Conservation (phyloP, 192 early-diverging fungal species). For the Linnemannia zychae region DNA sequence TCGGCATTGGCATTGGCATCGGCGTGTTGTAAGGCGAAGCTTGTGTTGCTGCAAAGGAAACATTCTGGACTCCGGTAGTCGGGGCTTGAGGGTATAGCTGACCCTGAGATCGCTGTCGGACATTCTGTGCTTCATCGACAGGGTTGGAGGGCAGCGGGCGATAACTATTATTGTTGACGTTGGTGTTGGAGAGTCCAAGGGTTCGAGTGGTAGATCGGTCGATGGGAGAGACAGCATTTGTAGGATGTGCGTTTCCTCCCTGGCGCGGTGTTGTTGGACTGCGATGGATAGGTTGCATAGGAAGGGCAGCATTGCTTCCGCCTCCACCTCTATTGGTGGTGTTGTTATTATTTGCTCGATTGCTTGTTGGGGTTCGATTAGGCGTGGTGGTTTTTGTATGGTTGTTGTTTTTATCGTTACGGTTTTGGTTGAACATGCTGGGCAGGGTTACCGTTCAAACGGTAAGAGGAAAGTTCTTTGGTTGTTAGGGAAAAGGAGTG, state of each 20-base stretch:
- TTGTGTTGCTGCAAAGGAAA: slow-evolving; percentile 25
- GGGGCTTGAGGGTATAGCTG: slow-evolving; percentile 24
- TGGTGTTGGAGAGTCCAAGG: slow-evolving; percentile 9
- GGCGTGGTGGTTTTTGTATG: background rate
- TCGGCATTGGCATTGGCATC: slow-evolving; percentile 26
- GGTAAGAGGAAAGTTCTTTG: background rate
- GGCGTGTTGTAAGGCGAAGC: slow-evolving; percentile 2
- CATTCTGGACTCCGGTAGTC: slow-evolving; percentile 15
- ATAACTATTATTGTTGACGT: slow-evolving; percentile 13
- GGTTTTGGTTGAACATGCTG: slow-evolving; percentile 1
- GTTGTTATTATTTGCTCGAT: background rate
- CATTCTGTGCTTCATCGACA: slow-evolving; percentile 38
- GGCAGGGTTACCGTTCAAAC: background rate
- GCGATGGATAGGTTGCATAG: slow-evolving; percentile 29
- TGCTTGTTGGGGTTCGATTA: background rate
- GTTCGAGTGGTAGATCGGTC: background rate
- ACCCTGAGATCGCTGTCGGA: slow-evolving; percentile 51
- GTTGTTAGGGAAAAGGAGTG: background rate
- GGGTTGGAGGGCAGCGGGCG: slow-evolving; percentile 36
- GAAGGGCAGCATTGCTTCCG: slow-evolving; percentile 21
- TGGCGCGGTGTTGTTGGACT: slow-evolving; percentile 22
- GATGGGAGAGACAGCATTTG: background rate
- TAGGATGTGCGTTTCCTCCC: slow-evolving; percentile 1
- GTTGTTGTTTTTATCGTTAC: background rate
- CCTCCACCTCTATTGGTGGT: background rate